phyloP scores from a whole-genome alignment of 768 basidiomycete genomes.

The Pleurotus citrinopileatus region DNA sequence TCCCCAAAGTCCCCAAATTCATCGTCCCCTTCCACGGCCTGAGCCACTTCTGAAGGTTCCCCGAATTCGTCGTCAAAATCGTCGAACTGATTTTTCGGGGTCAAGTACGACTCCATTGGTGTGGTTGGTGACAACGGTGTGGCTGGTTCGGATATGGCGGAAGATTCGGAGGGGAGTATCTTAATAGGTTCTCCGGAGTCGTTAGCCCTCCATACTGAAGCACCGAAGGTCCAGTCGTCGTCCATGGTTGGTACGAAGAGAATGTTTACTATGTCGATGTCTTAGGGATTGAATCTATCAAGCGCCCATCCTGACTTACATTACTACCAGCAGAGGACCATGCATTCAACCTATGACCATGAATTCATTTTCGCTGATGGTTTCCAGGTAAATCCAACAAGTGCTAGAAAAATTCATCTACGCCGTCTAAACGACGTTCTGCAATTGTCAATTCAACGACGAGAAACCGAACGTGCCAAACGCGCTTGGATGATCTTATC shows the following conservation, averaged over 20 bases:
- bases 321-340: too few relatives aligned
- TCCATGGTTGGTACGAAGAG: slow-evolving; percentile 41
- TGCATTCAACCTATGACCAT: slow-evolving; percentile 32
- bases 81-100: slow-evolving; percentile 30
- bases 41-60: slow-evolving; percentile 36
- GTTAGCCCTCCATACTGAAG: slow-evolving; percentile 69
- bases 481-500: slow-evolving; percentile 73
- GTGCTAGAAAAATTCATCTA: slow-evolving; percentile 68
- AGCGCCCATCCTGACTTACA: background rate
- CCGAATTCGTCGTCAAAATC: slow-evolving; percentile 63
- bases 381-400: slow-evolving; percentile 41
- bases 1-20: slow-evolving; percentile 89
- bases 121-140: slow-evolving; percentile 12
- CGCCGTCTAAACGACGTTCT: slow-evolving; percentile 74
- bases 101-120: slow-evolving; percentile 4
- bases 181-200: slow-evolving; percentile 27
- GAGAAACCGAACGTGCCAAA: slow-evolving; percentile 60
- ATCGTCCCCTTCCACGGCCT: slow-evolving; percentile 49
- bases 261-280: background rate
- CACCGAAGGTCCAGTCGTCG: slow-evolving; percentile 69
- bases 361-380: slow-evolving; percentile 65
- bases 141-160: slow-evolving; percentile 18
- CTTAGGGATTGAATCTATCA: background rate
- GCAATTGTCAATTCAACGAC: slow-evolving; percentile 65
- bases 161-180: slow-evolving; percentile 25